Evolutionary conservation across 2,329 filamentous ascomycete species (phyloP).

Genomic region (Neonectria sp.): DNA sequence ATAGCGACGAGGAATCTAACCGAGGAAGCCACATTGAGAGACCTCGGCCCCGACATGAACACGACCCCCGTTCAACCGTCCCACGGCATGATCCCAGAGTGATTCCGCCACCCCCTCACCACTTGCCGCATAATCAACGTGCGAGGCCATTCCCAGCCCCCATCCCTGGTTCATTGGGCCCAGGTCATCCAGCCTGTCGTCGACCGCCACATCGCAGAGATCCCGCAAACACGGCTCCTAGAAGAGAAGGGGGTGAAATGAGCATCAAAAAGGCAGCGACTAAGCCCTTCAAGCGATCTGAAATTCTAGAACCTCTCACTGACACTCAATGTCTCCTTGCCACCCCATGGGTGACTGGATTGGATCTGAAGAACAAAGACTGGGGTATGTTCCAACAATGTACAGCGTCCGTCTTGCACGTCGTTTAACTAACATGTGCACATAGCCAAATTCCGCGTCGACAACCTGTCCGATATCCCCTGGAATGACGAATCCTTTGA

Average conservation of each 20-base stretch:
- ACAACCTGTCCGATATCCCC: neutral
- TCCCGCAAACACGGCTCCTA: too few species aligned
- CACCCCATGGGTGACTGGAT: slow-evolving; percentile 14
- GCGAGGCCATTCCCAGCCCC: too few species aligned
- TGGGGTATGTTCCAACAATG: slow-evolving; percentile 5
- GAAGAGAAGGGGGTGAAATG: slow-evolving; percentile 2
- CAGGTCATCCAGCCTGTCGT: too few species aligned
- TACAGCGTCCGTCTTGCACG: neutral
- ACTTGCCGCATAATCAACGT: too few species aligned
- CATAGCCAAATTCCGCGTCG: slow-evolving; percentile 5
- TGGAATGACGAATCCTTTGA: slow-evolving; percentile 21
- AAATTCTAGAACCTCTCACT: slow-evolving; percentile 5
- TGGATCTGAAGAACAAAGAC: slow-evolving; percentile 18
- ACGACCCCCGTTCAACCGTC: too few species aligned
- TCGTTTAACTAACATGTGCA: neutral
- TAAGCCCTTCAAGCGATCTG: neutral
- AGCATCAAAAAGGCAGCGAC: neutral
- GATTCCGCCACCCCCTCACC: too few species aligned
- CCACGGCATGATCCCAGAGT: too few species aligned
- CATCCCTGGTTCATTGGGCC: too few species aligned
- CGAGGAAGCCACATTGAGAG: too few species aligned
- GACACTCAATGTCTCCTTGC: slow-evolving; percentile 20
- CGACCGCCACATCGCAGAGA: neutral
- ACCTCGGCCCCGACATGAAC: too few species aligned
- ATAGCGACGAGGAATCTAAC: neutral